Percentiles rank a stretch among this genome's conserved stretches.
Conservation (phyloP, 1,139 yeast genomes). For the Diutina sp. region DNA sequence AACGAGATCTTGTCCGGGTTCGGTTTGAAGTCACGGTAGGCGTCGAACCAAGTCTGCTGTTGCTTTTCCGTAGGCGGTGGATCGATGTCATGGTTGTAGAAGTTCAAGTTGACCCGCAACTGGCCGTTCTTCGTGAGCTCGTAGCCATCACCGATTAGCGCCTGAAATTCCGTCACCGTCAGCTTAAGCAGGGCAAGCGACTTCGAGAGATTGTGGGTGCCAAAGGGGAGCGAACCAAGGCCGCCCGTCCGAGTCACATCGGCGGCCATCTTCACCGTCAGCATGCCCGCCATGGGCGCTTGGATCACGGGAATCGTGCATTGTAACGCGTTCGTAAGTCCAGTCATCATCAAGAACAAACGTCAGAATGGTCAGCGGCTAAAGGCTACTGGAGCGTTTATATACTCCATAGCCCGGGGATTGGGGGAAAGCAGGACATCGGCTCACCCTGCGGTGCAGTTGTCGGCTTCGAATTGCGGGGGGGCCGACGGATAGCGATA, state of each 20-base stretch:
- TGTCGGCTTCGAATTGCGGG: no score
- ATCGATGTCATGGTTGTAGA: slow-evolving; percentile 27
- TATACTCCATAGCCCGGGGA: no score
- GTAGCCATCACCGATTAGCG: slow-evolving; percentile 6
- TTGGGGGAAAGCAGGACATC: no score
- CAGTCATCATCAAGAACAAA: neutral
- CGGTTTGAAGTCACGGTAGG: neutral
- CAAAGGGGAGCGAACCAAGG: slow-evolving; percentile 33
- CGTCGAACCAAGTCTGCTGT: slow-evolving; percentile 14
- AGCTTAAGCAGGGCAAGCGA: slow-evolving; percentile 5
- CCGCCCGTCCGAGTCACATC: slow-evolving; percentile 26
- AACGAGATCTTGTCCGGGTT: slow-evolving; percentile 4
- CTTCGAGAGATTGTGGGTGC: slow-evolving; percentile 15
- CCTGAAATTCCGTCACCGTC: slow-evolving; percentile 2
- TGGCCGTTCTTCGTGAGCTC: slow-evolving; percentile 5
- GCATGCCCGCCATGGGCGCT: slow-evolving; percentile 44
- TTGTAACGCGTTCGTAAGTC: neutral
- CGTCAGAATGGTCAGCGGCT: no score
- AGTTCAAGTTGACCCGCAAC: slow-evolving; percentile 27
- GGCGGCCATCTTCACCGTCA: slow-evolving; percentile 28
- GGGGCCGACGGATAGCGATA: no score
- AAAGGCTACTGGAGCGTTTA: no score
- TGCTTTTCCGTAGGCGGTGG: slow-evolving; percentile 10
- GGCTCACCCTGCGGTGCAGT: no score
- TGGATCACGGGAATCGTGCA: slow-evolving; percentile 25